Evolutionary conservation across 164 flowering plant genomes (phyloP), one percentile per base, ranked within the genome.

Genomic region (Pachysandra terminalis): DNA sequence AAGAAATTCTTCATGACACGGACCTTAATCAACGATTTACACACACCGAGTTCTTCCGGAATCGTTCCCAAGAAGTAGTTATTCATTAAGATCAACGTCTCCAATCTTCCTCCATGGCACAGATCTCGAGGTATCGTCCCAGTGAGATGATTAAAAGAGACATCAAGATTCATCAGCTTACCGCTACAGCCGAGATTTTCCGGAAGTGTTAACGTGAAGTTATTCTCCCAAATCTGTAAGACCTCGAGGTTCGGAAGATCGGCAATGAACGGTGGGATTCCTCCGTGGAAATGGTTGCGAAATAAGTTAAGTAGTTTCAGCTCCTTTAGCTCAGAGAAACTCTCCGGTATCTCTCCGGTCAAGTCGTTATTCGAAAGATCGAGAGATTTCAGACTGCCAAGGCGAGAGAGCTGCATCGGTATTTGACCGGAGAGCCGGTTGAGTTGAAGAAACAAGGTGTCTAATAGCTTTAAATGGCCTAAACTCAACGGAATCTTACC

Each of bases 181-280:
- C 96, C 91, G 52, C 72, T 90, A 5, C 79, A 70, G 10, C 98
- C 98, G 0, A 95, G 85, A 67, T 83, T 84, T 48, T 65, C 81
- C 6, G 98, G 98, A 24, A 95, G 76, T 15, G 77, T 75, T n/a
- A 79, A 59, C 17, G 97, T 89, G 81, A 95, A 86, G 76, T 95
- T 90, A 79, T 95, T 95, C 45, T 74, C 87, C 97, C 97, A 95
- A 0, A 89, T 37, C 56, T 87, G 84, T 14, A 95, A 69, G 15
- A 83, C 90, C 71, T 89, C 91, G 3, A 95, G 85, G 64, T 84
- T 64, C 0, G 90, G 93, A 13, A 87, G 73, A 9, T 91, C 91
- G 12, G 85, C 96, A 45, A 95, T 67, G 60, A 82, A 87, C 5
- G 66, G 41, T 12, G 98, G 98, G 23, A 95, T 75, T 19, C 67